Evolutionary conservation across 768 basidiomycete genomes (phyloP).

Genomic region (Termitomyces sp.): DNA sequence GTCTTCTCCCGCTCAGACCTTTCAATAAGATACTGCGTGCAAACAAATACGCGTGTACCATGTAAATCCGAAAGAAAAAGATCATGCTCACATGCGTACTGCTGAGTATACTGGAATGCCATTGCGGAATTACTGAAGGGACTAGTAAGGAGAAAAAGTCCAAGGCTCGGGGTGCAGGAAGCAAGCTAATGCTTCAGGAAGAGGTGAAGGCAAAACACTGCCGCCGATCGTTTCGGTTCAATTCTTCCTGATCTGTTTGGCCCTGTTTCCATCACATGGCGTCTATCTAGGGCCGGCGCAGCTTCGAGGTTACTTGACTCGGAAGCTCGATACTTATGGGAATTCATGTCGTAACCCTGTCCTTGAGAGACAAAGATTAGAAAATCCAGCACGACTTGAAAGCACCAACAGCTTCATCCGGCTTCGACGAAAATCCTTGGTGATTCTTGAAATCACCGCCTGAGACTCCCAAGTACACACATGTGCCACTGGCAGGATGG

Average conservation of each 20-base stretch:
- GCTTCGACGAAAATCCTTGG: neutral
- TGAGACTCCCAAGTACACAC: no score
- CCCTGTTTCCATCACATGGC: constrained; percentile 7
- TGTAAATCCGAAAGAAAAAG: constrained; percentile 7
- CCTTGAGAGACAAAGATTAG: neutral
- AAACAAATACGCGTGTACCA: constrained; percentile 8
- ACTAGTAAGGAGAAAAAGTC: constrained; percentile 22
- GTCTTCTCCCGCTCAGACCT: neutral
- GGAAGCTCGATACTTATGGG: neutral
- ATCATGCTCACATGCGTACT: constrained; percentile 71
- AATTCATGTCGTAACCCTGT: neutral
- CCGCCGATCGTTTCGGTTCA: neutral
- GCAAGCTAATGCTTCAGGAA: constrained; percentile 78
- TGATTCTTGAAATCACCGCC: neutral
- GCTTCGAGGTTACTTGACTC: neutral
- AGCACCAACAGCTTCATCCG: neutral
- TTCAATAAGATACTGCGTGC: neutral
- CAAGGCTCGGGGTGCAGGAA: constrained; percentile 37
- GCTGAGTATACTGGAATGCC: constrained; percentile 73
- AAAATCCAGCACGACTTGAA: neutral
- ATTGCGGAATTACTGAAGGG: constrained; percentile 35
- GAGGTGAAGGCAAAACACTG: constrained; percentile 14
- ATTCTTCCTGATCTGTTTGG: constrained; percentile 7
- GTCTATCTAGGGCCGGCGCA: neutral
- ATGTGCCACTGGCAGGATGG: neutral